phyloP scores from a whole-genome alignment of 139 green algal genomes.

The Edaphochlamys debaryana region DNA sequence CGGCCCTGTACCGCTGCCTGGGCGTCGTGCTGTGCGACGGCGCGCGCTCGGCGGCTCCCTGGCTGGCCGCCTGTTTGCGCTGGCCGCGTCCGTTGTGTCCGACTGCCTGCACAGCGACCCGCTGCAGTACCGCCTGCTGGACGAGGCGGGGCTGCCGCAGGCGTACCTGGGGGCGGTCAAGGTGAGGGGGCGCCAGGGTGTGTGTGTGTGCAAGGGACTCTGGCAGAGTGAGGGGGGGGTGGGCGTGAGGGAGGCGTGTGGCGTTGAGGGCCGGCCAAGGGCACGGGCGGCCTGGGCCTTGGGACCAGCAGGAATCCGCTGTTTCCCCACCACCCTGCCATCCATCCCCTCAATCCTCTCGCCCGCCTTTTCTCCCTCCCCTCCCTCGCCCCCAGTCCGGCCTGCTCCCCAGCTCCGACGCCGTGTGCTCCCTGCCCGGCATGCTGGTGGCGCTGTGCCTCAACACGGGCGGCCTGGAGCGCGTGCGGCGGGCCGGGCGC shows the following conservation, averaged over 20 bases:
- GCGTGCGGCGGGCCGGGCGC: constrained; percentile 69
- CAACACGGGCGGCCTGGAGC: constrained; percentile 78
- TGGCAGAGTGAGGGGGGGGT: neutral
- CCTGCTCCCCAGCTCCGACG: constrained; percentile 79
- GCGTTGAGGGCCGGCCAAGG: no score
- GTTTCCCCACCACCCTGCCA: neutral
- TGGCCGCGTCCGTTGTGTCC: constrained; percentile 87
- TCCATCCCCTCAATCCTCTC: neutral
- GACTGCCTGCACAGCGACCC: constrained; percentile 96
- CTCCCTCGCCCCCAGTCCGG: constrained; percentile 42
- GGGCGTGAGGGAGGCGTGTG: neutral
- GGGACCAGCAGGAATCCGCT: neutral
- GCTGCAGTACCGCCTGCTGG: constrained; percentile 79
- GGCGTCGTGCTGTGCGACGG: constrained; percentile 74
- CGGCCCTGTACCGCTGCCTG: constrained; percentile 65
- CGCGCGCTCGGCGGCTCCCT: no score
- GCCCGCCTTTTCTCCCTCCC: neutral
- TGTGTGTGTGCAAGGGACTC: neutral
- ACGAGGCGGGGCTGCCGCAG: constrained; percentile 82
- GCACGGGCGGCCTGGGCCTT: no score
- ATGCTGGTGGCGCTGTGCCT: constrained; percentile 92
- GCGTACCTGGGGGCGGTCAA: constrained; percentile 79
- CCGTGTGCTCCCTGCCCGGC: constrained; percentile 80
- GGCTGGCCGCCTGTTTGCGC: constrained; percentile 88
- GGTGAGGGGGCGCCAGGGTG: constrained; percentile 1